A percentile compares a stretch with the other conserved stretches of the same genome.
Evolutionary conservation across 1,284 basidiomycete genomes (phyloP).

Genomic region (Stereum hirsutum): DNA sequence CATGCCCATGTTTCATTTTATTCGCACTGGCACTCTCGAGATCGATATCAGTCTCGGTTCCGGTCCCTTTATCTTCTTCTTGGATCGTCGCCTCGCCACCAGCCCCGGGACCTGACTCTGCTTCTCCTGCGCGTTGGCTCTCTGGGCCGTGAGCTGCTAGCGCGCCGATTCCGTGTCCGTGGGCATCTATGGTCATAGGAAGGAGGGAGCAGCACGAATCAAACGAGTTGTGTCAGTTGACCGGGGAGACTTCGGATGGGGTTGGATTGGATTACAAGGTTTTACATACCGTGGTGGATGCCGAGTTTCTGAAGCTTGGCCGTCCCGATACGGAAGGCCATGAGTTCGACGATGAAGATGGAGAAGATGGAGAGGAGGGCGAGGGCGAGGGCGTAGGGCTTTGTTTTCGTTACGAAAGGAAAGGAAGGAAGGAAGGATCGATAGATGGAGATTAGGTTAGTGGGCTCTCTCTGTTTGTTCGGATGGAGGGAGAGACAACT

Average conservation of each 20-base stretch:
- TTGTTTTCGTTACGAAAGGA: conserved; percentile 3
- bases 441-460: neutral
- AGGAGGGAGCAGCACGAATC: neutral
- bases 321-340: conserved; percentile 78
- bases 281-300: conserved; percentile 41
- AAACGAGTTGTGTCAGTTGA: neutral
- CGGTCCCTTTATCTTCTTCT: conserved; percentile 9
- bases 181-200: conserved; percentile 40
- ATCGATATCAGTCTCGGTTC: conserved; percentile 9
- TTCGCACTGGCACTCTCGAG: conserved; percentile 8
- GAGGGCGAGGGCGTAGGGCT: conserved; percentile 78
- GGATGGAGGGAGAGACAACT: conserved; percentile 18
- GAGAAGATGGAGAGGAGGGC: conserved; percentile 73
- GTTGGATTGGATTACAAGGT: too few species aligned
- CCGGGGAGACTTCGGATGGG: too few species aligned
- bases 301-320: conserved; percentile 50
- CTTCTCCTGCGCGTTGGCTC: conserved; percentile 3
- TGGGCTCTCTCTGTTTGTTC: conserved; percentile 4
- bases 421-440: conserved; percentile 2
- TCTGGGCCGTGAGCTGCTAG: conserved; percentile 70
- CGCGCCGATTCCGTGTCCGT: conserved; percentile 56
- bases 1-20: conserved; percentile 5
- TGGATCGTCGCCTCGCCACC: neutral
- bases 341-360: conserved; percentile 80
- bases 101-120: neutral